Percentiles rank a stretch among this genome's conserved stretches.
phyloP scores from a whole-genome alignment of 768 basidiomycete species.

The Suillus paluster region DNA sequence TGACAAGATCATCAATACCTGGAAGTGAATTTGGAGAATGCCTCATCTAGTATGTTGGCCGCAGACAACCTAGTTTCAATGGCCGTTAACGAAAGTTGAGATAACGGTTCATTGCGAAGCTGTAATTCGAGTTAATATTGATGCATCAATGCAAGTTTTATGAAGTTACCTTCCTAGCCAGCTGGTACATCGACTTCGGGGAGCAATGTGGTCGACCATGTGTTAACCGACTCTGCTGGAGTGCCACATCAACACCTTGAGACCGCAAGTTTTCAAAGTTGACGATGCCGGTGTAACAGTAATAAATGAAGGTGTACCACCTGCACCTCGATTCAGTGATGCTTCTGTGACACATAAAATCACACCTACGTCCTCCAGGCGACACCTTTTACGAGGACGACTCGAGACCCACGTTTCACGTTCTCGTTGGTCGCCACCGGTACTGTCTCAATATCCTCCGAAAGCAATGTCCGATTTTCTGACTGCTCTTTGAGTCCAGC shows the following conservation, averaged over 20 bases:
- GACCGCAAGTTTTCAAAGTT: constrained; percentile 11
- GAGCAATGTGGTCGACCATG: constrained; percentile 18
- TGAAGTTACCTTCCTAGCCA: constrained; percentile 22
- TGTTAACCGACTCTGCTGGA: background rate
- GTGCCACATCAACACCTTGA: background rate
- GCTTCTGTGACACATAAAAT: background rate
- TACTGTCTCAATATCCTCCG: background rate
- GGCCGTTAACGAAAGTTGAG: constrained; percentile 8
- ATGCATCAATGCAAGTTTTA: background rate
- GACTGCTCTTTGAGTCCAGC: background rate
- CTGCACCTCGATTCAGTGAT: background rate
- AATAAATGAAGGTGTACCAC: constrained; percentile 13
- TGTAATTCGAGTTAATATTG: background rate
- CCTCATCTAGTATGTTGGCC: constrained; percentile 14
- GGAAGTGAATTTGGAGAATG: constrained; percentile 16
- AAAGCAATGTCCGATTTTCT: background rate
- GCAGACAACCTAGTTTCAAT: constrained; percentile 7
- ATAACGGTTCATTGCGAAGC: constrained; percentile 6
- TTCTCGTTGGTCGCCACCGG: background rate
- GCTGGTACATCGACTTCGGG: constrained; percentile 31
- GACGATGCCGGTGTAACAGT: constrained; percentile 13
- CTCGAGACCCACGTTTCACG: background rate
- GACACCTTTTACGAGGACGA: constrained; percentile 11
- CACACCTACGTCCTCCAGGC: constrained; percentile 14
- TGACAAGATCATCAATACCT: background rate